Evolutionary conservation across 164 flowering plant genomes (phyloP).

Genomic region (Umbellularia californica): DNA sequence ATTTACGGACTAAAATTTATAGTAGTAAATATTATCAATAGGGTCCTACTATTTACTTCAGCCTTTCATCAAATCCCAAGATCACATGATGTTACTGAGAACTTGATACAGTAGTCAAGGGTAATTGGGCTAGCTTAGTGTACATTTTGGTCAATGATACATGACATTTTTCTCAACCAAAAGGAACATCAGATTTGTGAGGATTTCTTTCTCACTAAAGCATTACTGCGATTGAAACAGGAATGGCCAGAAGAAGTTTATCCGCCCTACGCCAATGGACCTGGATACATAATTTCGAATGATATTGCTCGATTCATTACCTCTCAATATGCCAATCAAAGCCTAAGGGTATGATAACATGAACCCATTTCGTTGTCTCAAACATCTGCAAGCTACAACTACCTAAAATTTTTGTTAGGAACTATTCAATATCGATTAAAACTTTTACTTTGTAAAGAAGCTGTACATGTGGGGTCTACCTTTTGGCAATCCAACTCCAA

Average conservation of each 20-base stretch:
- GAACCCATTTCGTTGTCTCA: not conserved
- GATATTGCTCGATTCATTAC: slow-evolving; percentile 69
- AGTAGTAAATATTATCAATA: too few species aligned
- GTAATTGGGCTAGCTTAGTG: not conserved
- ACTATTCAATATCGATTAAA: not conserved
- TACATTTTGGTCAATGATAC: too few species aligned
- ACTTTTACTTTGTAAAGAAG: not conserved
- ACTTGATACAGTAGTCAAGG: not conserved
- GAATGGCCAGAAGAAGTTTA: slow-evolving; percentile 95
- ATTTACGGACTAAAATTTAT: too few species aligned
- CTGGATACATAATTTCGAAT: slow-evolving; percentile 75
- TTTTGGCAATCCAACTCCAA: not conserved
- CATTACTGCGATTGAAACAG: slow-evolving; percentile 34
- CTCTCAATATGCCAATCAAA: slow-evolving; percentile 57
- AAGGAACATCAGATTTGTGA: too few species aligned
- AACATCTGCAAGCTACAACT: not conserved
- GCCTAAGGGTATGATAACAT: slow-evolving; percentile 54
- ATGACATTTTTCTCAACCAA: too few species aligned
- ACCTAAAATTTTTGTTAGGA: not conserved
- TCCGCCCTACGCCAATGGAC: slow-evolving; percentile 97
- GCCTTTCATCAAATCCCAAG: too few species aligned
- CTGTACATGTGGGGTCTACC: not conserved
- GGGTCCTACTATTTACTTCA: too few species aligned
- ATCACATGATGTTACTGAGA: not conserved
- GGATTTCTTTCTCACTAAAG: not conserved